Conservation (phyloP, 352 stramenopile genomes). For the Phytophthora litchii region DNA sequence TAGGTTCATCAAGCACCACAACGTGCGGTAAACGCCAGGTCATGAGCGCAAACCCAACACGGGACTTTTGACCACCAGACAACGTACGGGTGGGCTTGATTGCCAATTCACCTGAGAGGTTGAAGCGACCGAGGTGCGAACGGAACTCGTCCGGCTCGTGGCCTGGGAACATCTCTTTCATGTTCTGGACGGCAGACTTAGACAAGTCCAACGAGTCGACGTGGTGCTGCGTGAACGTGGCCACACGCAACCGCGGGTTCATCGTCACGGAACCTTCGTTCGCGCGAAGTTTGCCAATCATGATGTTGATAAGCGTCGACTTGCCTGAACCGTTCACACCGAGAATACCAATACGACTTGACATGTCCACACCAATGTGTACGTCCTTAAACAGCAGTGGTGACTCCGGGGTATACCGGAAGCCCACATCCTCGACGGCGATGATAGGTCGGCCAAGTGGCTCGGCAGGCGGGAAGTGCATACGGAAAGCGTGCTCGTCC, state of each 20-base stretch:
- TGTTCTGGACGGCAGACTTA: constrained; percentile 90
- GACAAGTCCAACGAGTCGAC: constrained; percentile 94
- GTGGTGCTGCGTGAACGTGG: constrained; percentile 97
- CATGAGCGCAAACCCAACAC: constrained; percentile 94
- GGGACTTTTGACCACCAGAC: constrained; percentile 96
- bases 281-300: constrained; percentile 94
- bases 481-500: constrained; percentile 93
- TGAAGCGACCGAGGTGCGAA: constrained; percentile 95
- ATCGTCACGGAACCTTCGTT: constrained; percentile 86
- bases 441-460: constrained; percentile 96
- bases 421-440: constrained; percentile 90
- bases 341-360: constrained; percentile 93
- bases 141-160: constrained; percentile 91
- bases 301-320: constrained; percentile 96
- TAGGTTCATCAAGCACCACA: constrained; percentile 97
- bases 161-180: constrained; percentile 90
- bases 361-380: constrained; percentile 97
- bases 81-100: constrained; percentile 95
- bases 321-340: constrained; percentile 95
- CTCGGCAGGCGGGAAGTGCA: constrained; percentile 95
- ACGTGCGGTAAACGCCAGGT: constrained; percentile 96
- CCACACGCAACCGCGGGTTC: constrained; percentile 93
- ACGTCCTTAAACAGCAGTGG: constrained; percentile 86
- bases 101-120: constrained; percentile 95
- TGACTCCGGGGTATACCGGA: constrained; percentile 67